phyloP scores from a whole-genome alignment of 768 basidiomycete species.

The Fibroporia radiculosa region DNA sequence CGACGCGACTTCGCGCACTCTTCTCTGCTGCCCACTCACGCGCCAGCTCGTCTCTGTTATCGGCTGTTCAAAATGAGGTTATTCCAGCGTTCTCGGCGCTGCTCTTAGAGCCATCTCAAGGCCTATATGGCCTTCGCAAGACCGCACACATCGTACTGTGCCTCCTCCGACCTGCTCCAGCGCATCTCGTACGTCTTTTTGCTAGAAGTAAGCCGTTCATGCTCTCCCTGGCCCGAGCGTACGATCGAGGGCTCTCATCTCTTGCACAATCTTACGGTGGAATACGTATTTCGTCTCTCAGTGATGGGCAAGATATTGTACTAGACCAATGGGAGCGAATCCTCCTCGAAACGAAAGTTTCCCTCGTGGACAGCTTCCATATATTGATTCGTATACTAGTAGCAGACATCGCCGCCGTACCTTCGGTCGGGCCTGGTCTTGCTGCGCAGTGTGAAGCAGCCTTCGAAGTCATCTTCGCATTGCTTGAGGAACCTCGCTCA shows the following conservation, averaged over 20 bases:
- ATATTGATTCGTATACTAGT: slow-evolving; percentile 42
- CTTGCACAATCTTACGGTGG: slow-evolving; percentile 61
- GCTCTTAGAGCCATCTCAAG: slow-evolving; percentile 38
- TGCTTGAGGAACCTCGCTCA: slow-evolving; percentile 41
- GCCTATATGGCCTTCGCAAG: slow-evolving; percentile 61
- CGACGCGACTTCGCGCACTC: slow-evolving; percentile 37
- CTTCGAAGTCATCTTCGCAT: slow-evolving; percentile 50
- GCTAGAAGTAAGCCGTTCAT: slow-evolving; percentile 44
- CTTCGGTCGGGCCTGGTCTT: slow-evolving; percentile 33
- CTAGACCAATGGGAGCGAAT: slow-evolving; percentile 63
- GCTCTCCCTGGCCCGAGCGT: slow-evolving; percentile 48
- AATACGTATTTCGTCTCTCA: slow-evolving; percentile 20
- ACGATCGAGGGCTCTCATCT: slow-evolving; percentile 48
- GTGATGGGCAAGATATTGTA: slow-evolving; percentile 10
- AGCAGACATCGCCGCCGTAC: slow-evolving; percentile 32
- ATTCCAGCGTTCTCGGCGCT: slow-evolving; percentile 47
- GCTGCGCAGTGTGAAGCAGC: slow-evolving; percentile 42
- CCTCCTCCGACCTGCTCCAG: slow-evolving; percentile 45
- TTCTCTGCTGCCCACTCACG: slow-evolving; percentile 32
- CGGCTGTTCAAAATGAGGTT: slow-evolving; percentile 31
- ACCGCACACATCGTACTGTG: slow-evolving; percentile 46
- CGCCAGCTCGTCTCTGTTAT: slow-evolving; percentile 28
- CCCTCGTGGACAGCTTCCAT: slow-evolving; percentile 64
- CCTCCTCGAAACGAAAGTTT: slow-evolving; percentile 69
- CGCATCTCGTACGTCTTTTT: slow-evolving; percentile 43